Evolutionary conservation across 768 basidiomycete genomes (phyloP), one percentile per base, ranked within the genome.

Genomic region (Crucibulum laeve): DNA sequence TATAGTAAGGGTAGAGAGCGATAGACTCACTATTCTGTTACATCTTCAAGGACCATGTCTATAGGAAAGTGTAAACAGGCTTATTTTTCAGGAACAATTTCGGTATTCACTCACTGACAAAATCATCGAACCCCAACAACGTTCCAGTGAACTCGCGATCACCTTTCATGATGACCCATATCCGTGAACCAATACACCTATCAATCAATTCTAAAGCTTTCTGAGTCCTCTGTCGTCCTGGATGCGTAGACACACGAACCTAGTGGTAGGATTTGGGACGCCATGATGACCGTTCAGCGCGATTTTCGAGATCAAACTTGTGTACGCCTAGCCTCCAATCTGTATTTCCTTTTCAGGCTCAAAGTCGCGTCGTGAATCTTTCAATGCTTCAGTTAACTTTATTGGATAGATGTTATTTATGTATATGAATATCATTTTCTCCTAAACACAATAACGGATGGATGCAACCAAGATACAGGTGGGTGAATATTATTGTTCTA

Each of bases 81-180:
- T 28, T 13, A 8, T 38, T 15, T 23, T 34, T 42, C 19, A 14
- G 19, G 35, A 24, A 32, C n/a, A 40, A 43, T 10, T 21, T 17
- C 28, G 22, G 21, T 6, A 42, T 8, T 23, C 30, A 94, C 95
- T 78, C 62, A 97, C 95, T 99, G 64, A 99, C 95, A 64, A 95
- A 99, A 67, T 99, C 95, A 61, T 99, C 95, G 55, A 99, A 99
- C 2, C 95, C 95, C 25, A 95, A 75, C 32, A 99, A 73, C 2
- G 84, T 96, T 8, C 95, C 95, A 18, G 88, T 90, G 67, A 97
- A 99, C 69, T 99, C 95, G 36, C 92, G 85, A 49, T 99, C 93
- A 54, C 77, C 84, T 71, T 97, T 98, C 91, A 96, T 97, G 62
- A 98, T 82, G 55, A 98, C 95, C 91, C 92, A 96, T 59, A 98